phyloP scores from a whole-genome alignment of 2,329 filamentous ascomycete genomes.

The Cladosporium sp. region DNA sequence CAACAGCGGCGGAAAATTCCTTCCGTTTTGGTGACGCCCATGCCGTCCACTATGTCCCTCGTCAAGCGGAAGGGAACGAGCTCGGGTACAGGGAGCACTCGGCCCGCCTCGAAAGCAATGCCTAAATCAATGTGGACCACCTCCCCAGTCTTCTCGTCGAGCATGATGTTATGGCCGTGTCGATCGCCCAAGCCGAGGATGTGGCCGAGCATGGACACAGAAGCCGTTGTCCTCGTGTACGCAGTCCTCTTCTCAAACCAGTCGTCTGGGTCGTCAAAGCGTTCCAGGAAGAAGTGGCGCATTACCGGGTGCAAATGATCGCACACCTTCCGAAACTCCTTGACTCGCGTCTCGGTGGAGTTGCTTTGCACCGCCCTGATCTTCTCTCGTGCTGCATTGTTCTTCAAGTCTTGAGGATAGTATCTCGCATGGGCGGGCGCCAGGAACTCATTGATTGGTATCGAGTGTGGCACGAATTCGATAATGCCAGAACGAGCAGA shows the following conservation, averaged over 20 bases:
- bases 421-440: conserved; percentile 86
- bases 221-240: conserved; percentile 88
- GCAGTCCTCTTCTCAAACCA: conserved; percentile 88
- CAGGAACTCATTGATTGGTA: conserved; percentile 85
- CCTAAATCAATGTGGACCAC: conserved; percentile 96
- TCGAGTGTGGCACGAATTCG: conserved; percentile 91
- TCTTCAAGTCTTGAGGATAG: conserved; percentile 75
- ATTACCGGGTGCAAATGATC: conserved; percentile 87
- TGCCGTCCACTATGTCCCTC: conserved; percentile 89
- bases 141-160: conserved; percentile 84
- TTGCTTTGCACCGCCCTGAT: conserved; percentile 66
- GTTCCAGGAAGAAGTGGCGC: conserved; percentile 95
- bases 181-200: conserved; percentile 88
- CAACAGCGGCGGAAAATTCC: conserved; percentile 97
- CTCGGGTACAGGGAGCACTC: conserved; percentile 91
- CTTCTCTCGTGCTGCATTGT: conserved; percentile 67
- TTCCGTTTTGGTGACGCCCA: conserved; percentile 92
- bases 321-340: conserved; percentile 69
- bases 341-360: conserved; percentile 63
- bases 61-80: conserved; percentile 93
- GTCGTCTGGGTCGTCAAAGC: conserved; percentile 86
- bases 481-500: conserved; percentile 83
- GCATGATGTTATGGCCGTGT: conserved; percentile 92
- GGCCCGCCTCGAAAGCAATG: conserved; percentile 92
- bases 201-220: conserved; percentile 85